Conservation (phyloP, 257 asterid genomes). For the Handroanthus guayacan region DNA sequence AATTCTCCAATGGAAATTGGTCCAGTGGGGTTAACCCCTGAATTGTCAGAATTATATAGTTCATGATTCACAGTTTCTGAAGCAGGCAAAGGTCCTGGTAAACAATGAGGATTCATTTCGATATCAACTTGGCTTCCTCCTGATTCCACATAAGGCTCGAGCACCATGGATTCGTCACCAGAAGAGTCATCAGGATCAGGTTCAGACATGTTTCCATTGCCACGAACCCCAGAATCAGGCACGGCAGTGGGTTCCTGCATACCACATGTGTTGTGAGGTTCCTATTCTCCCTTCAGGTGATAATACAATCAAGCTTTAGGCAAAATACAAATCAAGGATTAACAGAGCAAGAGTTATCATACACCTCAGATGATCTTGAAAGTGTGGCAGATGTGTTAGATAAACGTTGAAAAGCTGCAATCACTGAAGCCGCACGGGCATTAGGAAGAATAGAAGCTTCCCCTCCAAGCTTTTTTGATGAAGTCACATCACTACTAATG, state of each 20-base stretch:
- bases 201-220: constrained; percentile 32
- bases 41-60: constrained; percentile 40
- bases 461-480: constrained; percentile 82
- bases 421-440: constrained; percentile 82
- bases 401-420: constrained; percentile 80
- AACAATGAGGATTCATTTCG: constrained; percentile 38
- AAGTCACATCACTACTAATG: constrained; percentile 34
- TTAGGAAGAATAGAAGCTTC: constrained; percentile 49
- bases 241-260: constrained; percentile 39
- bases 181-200: constrained; percentile 49
- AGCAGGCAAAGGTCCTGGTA: constrained; percentile 19
- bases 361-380: constrained; percentile 44
- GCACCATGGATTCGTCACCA: constrained; percentile 40
- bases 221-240: constrained; percentile 31
- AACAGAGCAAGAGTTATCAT: constrained; percentile 27
- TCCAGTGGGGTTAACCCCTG: constrained; percentile 26
- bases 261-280: constrained; percentile 29
- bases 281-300: constrained; percentile 6
- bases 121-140: neutral
- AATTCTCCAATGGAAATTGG: constrained; percentile 32
- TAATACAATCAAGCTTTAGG: constrained; percentile 23
- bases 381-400: constrained; percentile 46
- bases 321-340: constrained; percentile 11
- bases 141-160: constrained; percentile 39
- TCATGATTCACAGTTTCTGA: constrained; percentile 36